Base-by-base conservation (phyloP, 371 early-diverging fungal genomes). In the Mortierella sp. region DNA sequence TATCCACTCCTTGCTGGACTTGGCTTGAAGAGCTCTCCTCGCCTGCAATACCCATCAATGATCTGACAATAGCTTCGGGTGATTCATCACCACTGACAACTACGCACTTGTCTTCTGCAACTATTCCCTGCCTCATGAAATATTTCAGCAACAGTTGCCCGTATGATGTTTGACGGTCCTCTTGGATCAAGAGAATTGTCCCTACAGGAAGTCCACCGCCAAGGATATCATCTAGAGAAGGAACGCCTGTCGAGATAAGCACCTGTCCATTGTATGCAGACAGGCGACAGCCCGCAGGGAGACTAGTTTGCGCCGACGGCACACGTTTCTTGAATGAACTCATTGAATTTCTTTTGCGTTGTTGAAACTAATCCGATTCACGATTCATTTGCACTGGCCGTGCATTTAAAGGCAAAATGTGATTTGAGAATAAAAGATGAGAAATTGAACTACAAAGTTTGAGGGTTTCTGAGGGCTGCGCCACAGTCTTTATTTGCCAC, bases 131-230 rank as follows among this genome's bases (percentile, higher is more conserved):
- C 12, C 96, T 92, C 26, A 96, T 72, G 86, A 93, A 97, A 75
- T 95, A 96, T 58, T 92, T 91, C 16, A 93, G 77, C 1, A 97
- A 76, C 2, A 96, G 84, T 62, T 89, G 87, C n/a, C 96, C 93
- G 83, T 97, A 97, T 11, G 91, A 92, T 0, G 98, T 96, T 57
- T 90, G 89, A 16, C 92, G 89, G 78, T 98, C 97, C 71, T 94
- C 92, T 64, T 94, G 91, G 64, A 97, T 87, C 60, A 97, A 83
- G 28, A 94, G 81, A 11, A 96, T 83, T 0, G 94, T 90, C 62
- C 97, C 97, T 0, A 96, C 87, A 5, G 97, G 96, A 11, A 96
- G 84, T 10, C 97, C 97, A 45, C 95, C 96, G 45, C 95, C 95
- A 3, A 92, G 85, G 72, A 96, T 91, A 83, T 95, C 96, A 84